A percentile compares a stretch with the other conserved stretches of the same genome.
Evolutionary conservation across 495 filamentous ascomycete species (phyloP).

Genomic region (Penicillium dipodomyicola): DNA sequence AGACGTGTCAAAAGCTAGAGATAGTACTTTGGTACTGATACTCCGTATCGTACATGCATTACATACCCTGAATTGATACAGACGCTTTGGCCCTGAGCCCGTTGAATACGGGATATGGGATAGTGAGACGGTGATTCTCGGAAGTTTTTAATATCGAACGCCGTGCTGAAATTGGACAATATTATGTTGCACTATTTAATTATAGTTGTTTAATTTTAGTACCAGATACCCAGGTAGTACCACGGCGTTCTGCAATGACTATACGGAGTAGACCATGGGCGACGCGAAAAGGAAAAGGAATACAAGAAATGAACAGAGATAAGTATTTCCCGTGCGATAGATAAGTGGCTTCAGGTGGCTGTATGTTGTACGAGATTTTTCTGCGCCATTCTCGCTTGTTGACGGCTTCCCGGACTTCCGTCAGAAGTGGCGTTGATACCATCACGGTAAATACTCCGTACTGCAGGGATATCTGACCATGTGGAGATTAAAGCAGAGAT

Average conservation of each 20-base stretch:
- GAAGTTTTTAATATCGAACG: too few species aligned
- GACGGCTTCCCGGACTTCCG: background rate
- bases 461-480: background rate
- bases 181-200: too few species aligned
- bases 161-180: too few species aligned
- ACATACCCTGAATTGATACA: background rate
- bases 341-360: background rate
- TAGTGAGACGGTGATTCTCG: too few species aligned
- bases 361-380: background rate
- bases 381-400: background rate
- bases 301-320: background rate
- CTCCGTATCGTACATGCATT: background rate
- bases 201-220: too few species aligned
- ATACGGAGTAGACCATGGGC: background rate
- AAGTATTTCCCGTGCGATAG: background rate
- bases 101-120: background rate
- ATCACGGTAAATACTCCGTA: background rate
- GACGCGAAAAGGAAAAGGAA: background rate
- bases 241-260: background rate
- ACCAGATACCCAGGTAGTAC: too few species aligned
- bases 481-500: background rate
- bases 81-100: background rate
- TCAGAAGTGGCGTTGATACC: background rate
- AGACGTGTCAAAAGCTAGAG: background rate
- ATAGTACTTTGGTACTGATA: background rate